Evolutionary conservation across 2,329 filamentous ascomycete species (phyloP), one percentile per base, ranked within the genome.

Genomic region (Huntiella decipiens): DNA sequence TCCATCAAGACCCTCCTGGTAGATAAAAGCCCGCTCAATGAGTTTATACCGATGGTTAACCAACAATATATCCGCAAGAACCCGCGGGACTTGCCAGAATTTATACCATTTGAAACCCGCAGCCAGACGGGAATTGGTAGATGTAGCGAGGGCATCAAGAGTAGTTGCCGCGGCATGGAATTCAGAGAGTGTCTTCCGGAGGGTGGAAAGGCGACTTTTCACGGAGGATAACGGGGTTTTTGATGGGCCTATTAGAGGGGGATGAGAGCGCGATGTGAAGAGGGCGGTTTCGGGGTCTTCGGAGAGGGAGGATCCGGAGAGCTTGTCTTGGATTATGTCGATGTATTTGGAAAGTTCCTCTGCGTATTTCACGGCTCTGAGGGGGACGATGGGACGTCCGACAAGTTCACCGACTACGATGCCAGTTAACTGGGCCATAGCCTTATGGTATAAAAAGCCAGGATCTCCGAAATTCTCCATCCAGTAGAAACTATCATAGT

Each of bases 401-500:
- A 68, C 63, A 10, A 85, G 63, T 51, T 73, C 71, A 3, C 74
- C 74, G 1, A 75, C 65, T 16, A 77, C 62, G 37, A 83, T 57
- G 13, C 71, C 73, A 38, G 79, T 67, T 10, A 87, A 58, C 56
- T 81, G 78, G 2, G 79, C 69, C 64, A 77, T 73, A 41, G 78
- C 66, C 50, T 67, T 59, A 59, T 84, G 81, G 55, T 84, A 82
- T 39, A 70, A 63, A 47, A 75, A 78, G 16, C 67, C 71, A 2
- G 68, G 68, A 55, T 94, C 87, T 37, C 83, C 85, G 51, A 74
- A 91, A 17, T 70, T 73, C 46, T 77, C 70, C 83, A 93, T 92
- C 86, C 87, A 94, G 60, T 80, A 67, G 60, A 86, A 91, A 55
- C 77, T 84, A 59, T 93, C 86, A 60, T 92, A 93, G 65, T 94